These are phyloP conservation scores for Lasiosphaeriaceae sp. DNA, from an alignment of 495 filamentous ascomycete species.

Conservation along the genomic window DNA sequence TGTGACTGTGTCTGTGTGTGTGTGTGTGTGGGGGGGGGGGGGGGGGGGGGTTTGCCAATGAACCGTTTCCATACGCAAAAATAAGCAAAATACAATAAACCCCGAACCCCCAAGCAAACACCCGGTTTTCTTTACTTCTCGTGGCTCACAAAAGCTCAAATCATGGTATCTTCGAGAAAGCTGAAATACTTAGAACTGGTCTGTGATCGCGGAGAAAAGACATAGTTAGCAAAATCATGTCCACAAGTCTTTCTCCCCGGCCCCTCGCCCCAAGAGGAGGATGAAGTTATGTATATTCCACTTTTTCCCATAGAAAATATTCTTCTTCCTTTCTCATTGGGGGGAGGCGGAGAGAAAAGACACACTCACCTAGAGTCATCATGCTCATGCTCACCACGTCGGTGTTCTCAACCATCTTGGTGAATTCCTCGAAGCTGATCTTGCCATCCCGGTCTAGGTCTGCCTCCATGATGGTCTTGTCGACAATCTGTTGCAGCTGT, in stretches of 20 bases:
- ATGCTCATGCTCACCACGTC: constrained; percentile 96
- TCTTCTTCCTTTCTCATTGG: too few species aligned
- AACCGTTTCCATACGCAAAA: too few species aligned
- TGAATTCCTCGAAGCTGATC: constrained; percentile 99
- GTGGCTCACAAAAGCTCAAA: neutral
- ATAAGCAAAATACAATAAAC: neutral
- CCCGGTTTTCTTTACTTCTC: neutral
- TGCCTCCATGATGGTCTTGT: constrained; percentile 99
- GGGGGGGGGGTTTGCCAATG: too few species aligned
- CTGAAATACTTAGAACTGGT: neutral
- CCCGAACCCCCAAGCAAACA: neutral
- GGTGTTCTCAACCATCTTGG: constrained; percentile 96
- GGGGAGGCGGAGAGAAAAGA: neutral
- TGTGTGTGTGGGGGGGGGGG: too few species aligned
- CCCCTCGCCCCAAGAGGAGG: neutral
- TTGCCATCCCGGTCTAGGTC: constrained; percentile 94
- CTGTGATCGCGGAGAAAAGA: neutral
- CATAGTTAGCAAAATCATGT: neutral
- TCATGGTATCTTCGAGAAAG: constrained; percentile 2
- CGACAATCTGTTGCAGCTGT: constrained; percentile 96
- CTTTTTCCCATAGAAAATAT: too few species aligned
- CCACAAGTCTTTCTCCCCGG: neutral
- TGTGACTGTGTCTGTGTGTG: too few species aligned
- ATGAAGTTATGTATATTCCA: neutral
- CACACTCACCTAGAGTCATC: constrained; percentile 84